A percentile compares a stretch with the other conserved stretches of the same genome.
phyloP scores from a whole-genome alignment of 257 asterid species.

The Gardenia jasminoides region DNA sequence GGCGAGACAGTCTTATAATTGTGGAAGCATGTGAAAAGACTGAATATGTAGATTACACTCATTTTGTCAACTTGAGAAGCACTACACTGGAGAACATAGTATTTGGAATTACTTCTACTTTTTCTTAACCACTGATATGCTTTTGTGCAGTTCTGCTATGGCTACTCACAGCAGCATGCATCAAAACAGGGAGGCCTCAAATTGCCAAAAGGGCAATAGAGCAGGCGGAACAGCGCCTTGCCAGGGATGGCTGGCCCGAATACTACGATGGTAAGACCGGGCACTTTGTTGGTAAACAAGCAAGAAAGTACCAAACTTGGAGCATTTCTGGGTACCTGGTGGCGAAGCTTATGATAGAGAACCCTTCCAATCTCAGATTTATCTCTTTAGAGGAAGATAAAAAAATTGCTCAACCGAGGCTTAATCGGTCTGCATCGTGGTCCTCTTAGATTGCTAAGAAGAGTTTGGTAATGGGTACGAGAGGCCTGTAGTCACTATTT shows the following conservation, averaged over 20 bases:
- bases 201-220: slow-evolving; percentile 64
- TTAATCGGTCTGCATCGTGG: slow-evolving; percentile 54
- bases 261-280: slow-evolving; percentile 62
- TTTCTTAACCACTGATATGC: background rate
- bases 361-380: slow-evolving; percentile 51
- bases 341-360: slow-evolving; percentile 60
- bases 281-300: slow-evolving; percentile 58
- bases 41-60: background rate
- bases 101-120: background rate
- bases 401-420: slow-evolving; percentile 49
- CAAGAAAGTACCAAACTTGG: slow-evolving; percentile 65
- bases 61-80: background rate
- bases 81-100: background rate
- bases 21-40: background rate
- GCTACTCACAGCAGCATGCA: slow-evolving; percentile 69
- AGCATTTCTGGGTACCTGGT: slow-evolving; percentile 57
- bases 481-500: background rate
- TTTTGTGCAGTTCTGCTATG: slow-evolving; percentile 48
- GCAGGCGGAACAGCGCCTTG: slow-evolving; percentile 51
- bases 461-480: background rate
- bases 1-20: no score
- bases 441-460: slow-evolving; percentile 24
- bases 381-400: slow-evolving; percentile 57
- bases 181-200: slow-evolving; percentile 60
- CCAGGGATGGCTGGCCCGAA: slow-evolving; percentile 70